Evolutionary conservation across 2,329 filamentous ascomycete genomes (phyloP).

Genomic region (Clonostachys rhizophaga): DNA sequence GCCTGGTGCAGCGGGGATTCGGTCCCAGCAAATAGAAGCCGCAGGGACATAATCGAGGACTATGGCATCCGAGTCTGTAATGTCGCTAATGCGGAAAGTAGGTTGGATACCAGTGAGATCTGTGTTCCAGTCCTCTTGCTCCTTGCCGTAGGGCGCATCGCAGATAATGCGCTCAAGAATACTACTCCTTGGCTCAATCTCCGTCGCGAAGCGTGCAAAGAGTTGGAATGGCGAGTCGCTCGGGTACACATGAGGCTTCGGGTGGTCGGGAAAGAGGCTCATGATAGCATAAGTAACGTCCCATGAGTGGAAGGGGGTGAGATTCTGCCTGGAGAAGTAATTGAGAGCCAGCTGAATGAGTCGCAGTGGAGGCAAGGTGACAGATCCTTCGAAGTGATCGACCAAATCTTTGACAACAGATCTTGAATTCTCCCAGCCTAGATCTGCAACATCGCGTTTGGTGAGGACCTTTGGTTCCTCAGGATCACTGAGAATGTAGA

Average conservation of each 20-base stretch:
- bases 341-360: constrained; percentile 20
- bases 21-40: constrained; percentile 36
- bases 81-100: constrained; percentile 28
- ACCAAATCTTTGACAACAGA: constrained; percentile 30
- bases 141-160: no score
- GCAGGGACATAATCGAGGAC: constrained; percentile 6
- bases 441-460: constrained; percentile 32
- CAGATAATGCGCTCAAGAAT: no score
- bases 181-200: no score
- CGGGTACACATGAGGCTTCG: constrained; percentile 27
- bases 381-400: constrained; percentile 36
- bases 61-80: constrained; percentile 18
- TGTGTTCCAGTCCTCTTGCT: constrained; percentile 25
- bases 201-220: constrained; percentile 31
- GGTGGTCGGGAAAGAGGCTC: constrained; percentile 29
- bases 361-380: constrained; percentile 31
- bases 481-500: constrained; percentile 6
- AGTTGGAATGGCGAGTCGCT: constrained; percentile 37
- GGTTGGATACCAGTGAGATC: constrained; percentile 40
- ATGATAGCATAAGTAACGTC: constrained; percentile 40
- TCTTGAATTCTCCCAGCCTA: constrained; percentile 29
- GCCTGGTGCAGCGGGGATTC: constrained; percentile 1
- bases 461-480: constrained; percentile 12
- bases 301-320: constrained; percentile 24
- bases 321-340: constrained; percentile 30